Evolutionary conservation across 768 basidiomycete genomes (phyloP), one percentile per base, ranked within the genome.

Genomic region (Boletellus emodensis): DNA sequence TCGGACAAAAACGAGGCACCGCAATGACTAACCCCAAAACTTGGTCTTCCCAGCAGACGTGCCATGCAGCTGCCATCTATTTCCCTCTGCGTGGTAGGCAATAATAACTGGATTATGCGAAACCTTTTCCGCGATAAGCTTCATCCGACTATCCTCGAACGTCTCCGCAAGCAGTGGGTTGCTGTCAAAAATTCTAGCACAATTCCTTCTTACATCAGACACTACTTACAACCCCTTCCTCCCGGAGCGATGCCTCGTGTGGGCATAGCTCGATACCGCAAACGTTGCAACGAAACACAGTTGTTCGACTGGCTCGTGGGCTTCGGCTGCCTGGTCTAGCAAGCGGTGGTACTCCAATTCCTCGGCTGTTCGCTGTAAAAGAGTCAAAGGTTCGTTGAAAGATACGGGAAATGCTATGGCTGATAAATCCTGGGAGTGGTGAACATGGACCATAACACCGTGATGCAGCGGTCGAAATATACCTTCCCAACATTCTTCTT

Each of bases 401-500:
- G 85, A 80, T 3, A 94, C 88, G n/a, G 91, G 91, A 52, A 94
- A 82, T 2, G 86, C 75, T 26, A 93, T 85, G 32, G 85, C 84
- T 13, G 89, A 85, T 9, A 92, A 72, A 65, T 93, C 90, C 90
- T 92, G 49, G 9, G 38, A 37, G 34, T 10, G 43, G 32, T 44
- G 11, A 54, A n/a, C 26, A 51, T 41, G 5, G 32, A 38, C 15
- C 18, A 20, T 12, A 41, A 40, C 37, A 40, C 20, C 7, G 30
- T 11, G 6, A 49, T 20, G 12, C 20, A 26, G 33, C 48, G 45
- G 28, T 33, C 47, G 49, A 12, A 30, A 49, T 65, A 17, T 45
- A 89, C 90, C 75, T 91, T 92, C 46, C 90, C 90, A 41, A 93
- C 84, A 59, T 90, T 93, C 71, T 90, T 92, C 72, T 90, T 90